Base-by-base conservation (phyloP, 2,329 filamentous ascomycete genomes). In the Teratosphaeria destructans region DNA sequence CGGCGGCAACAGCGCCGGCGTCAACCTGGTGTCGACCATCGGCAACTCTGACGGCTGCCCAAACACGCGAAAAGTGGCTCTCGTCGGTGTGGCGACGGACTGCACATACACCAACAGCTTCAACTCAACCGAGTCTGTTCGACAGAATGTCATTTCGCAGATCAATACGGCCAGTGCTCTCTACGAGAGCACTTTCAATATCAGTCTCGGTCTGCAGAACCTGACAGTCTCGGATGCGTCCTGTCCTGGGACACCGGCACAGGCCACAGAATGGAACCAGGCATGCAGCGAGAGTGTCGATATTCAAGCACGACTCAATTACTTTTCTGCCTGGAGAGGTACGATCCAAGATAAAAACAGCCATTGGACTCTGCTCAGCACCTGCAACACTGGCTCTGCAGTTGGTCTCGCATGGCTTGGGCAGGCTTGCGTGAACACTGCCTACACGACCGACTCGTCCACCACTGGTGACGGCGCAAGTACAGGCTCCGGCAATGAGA, bases 351-450 rank as follows among this genome's bases (percentile, higher is more conserved):
- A 99, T 73, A 81, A 75, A 57, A 96, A 96, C 73, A 92, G 92
- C 16, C 95, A 95, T 75, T 99, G 93, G 93, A 95, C 89, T 3
- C 79, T 96, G 34, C 79, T 96, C 69, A 92, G 85, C 58, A 90
- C 83, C 16, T 96, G 91, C 73, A 83, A 85, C 65, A 95, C 90
- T 0, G 87, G 85, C 56, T 83, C 87, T 35, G 91, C 94, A 59
- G 93, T 99, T 55, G 93, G 93, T 2, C 80, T 97, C 47, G 90
- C 93, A 10, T 99, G 94, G 93, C 80, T 96, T 35, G 92, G 93
- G 55, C 90, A 95, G 74, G 83, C 92, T 52, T 97, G 94, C 32
- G 79, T 88, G 2, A 62, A 65, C 12, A 79, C 81, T 55, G 81
- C 83, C 23, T 76, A 80, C 52, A 76, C 70, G 12, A 73, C 75